Evolutionary conservation across 768 basidiomycete species (phyloP), one percentile per base, ranked within the genome.

Genomic region (Xerocomellus chrysenteron): DNA sequence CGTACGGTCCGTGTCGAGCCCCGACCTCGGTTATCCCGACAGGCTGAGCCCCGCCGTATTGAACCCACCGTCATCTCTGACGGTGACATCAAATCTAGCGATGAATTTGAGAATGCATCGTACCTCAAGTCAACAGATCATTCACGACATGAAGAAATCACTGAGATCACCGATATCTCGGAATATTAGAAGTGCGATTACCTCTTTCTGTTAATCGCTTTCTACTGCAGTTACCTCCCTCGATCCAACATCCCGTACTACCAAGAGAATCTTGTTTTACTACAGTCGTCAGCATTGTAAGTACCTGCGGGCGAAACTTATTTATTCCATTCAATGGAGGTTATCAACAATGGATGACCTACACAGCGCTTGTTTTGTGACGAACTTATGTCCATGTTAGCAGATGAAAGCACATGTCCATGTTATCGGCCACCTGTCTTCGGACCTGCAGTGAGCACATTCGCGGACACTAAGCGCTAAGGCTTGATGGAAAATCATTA

Each of bases 1-100:
- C 70, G 72, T 44, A 72, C 66, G 9, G 72, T 72, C 51, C 70
- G 70, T 40, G 70, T 72, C 39, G 72, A 72, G 24, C 70, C 72
- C 33, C 68, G 72, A 43, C 60, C 58, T 37, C 58, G 61, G 40
- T 50, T 54, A 47, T 32, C 52, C 43, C 63, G 64, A 47, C 69
- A 69, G 50, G 43, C 60, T 40, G 70, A 73, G 41, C 67, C 70
- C 47, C 70, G 70, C 57, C 63, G 65, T 43, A 26, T 71, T 32
- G 70, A 73, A 36, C 70, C 70, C 37, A 73, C 71, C n/a, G 64
- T 73, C 57, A 37, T 71, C 33, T 73, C 67, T 37, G 67, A 68
- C 32, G 55, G 68, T 41, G 67, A 68, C 28, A 60, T 69, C 42
- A 68, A 64, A 45, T 68, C 62, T 39, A 69, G 67, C 32, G 62